phyloP scores from a whole-genome alignment of 306 rosid species.

The Sesbania bispinosa region DNA sequence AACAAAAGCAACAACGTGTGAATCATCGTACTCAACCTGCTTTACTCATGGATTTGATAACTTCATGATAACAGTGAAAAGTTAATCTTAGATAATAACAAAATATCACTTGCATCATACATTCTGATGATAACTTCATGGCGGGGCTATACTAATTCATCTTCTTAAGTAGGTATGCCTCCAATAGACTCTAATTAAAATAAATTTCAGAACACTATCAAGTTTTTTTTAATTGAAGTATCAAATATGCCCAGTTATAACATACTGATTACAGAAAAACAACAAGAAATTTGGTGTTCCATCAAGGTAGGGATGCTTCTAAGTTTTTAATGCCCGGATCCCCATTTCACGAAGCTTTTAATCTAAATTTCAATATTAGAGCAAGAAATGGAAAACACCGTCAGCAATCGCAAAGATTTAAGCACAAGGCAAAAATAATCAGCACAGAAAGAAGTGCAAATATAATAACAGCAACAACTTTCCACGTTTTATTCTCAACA shows the following conservation, averaged over 20 bases:
- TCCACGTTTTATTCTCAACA: slow-evolving; percentile 26
- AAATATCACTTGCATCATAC: no score
- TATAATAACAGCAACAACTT: background rate
- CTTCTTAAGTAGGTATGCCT: background rate
- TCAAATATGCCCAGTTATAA: background rate
- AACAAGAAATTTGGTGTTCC: background rate
- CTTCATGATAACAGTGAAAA: no score
- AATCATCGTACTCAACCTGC: no score
- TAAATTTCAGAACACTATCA: background rate
- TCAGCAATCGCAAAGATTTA: background rate
- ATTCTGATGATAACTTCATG: no score
- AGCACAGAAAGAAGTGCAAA: background rate
- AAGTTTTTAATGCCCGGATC: background rate
- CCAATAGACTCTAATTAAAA: background rate
- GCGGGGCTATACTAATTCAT: no score
- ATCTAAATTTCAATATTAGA: background rate
- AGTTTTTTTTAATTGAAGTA: background rate
- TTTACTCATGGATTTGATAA: no score
- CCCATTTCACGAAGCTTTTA: background rate
- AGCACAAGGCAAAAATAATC: background rate
- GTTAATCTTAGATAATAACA: no score
- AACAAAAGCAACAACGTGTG: no score
- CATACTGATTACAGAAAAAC: background rate
- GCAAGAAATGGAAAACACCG: background rate
- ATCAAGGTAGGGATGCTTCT: background rate